Base-by-base conservation (phyloP, 768 basidiomycete genomes). In the Amanita inopinata region DNA sequence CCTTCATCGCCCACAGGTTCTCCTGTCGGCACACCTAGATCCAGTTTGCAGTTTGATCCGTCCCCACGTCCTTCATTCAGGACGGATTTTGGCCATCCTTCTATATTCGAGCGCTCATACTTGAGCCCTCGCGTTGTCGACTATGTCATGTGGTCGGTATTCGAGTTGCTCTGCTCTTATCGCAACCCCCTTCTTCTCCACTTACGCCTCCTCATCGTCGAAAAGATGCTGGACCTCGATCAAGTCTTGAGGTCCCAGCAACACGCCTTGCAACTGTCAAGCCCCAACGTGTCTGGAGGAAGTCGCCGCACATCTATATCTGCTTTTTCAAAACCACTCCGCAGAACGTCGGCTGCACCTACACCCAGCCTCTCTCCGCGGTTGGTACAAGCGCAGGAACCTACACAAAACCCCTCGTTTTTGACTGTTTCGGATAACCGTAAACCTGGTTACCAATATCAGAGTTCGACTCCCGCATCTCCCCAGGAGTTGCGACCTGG, bases 141-240 rank as follows among this genome's bases (percentile, higher is more conserved):
- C 55, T 87, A 84, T 49, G 61, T 74, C 6, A 63, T 80, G 1
- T 86, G 83, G 83, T 86, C 84, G 2, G 56, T 78, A 20, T 59
- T 86, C 19, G 80, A 85, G 51, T 67, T 83, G 41, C 56, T 82
- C 12, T 81, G 76, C 48, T 66, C 75, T 1, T 74, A 71, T 51
- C 70, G 80, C 12, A 76, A 62, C 28, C 82, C 83, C 0, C 65
- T 88, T 20, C 61, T 72, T 40, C 60, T 81, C 20, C 82, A 83
- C 49, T 66, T 87, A 61, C 78, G 79, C 18, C 59, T 76, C 2
- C 71, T 83, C 45, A 61, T 73, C n/a, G 72, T 74, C 50, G 80
- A 83, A 56, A 83, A 80, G 50, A 65, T 81, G 1, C 62, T 69
- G 0, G 54, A 62, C 9, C 59, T 87, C 5, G 69, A 80, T 46